These are phyloP conservation scores for Monosporascus sp. DNA, from an alignment of 2,329 filamentous ascomycete genomes.

Conservation along the genomic window DNA sequence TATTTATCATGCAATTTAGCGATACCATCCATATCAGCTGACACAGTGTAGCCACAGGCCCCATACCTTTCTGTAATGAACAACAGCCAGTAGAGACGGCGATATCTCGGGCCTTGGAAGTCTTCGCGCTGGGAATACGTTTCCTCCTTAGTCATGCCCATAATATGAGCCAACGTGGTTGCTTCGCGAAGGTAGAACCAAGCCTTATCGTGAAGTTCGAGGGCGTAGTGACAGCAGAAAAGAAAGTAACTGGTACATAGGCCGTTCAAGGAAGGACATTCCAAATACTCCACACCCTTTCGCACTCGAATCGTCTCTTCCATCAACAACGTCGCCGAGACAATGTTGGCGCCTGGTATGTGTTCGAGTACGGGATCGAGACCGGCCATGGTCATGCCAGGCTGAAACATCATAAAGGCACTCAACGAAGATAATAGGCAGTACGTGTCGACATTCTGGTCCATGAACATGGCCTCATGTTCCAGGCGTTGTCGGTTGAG, in stretches of 20 bases:
- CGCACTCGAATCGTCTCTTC: conserved; percentile 63
- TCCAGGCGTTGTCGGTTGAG: conserved; percentile 54
- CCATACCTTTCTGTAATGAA: conserved; percentile 64
- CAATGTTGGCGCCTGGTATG: conserved; percentile 53
- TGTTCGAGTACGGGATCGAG: conserved; percentile 52
- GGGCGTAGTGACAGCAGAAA: conserved; percentile 65
- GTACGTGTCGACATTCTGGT: conserved; percentile 58
- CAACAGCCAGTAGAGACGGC: conserved; percentile 68
- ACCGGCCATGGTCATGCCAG: conserved; percentile 57
- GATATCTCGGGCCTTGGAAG: conserved; percentile 56
- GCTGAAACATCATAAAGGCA: conserved; percentile 65
- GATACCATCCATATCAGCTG: background rate
- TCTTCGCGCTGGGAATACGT: conserved; percentile 55
- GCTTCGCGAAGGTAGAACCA: conserved; percentile 78
- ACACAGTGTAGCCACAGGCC: background rate
- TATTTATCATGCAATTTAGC: conserved; percentile 19
- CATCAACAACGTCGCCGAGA: conserved; percentile 61
- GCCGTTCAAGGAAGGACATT: conserved; percentile 49
- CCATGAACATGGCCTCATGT: conserved; percentile 53
- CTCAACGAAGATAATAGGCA: conserved; percentile 60
- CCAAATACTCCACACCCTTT: conserved; percentile 57
- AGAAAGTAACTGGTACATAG: conserved; percentile 75
- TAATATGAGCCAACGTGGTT: conserved; percentile 61
- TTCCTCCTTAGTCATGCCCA: conserved; percentile 57
- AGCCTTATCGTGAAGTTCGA: conserved; percentile 69